Percentiles rank a stretch among this genome's conserved stretches.
Conservation (phyloP, 73 alveolate species). For the Blepharisma stoltei region DNA sequence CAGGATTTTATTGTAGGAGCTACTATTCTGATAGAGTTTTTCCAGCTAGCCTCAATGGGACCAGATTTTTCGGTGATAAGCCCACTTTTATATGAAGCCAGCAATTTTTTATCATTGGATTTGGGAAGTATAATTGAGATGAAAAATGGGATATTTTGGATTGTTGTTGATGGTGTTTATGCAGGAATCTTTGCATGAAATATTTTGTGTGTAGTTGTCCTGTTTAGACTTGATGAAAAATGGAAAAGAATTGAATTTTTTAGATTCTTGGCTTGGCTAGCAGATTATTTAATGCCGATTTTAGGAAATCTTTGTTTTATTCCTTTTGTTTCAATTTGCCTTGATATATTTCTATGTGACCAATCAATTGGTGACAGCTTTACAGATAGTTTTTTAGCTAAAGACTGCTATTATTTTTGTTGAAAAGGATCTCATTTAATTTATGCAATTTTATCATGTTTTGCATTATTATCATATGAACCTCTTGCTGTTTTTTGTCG, state of each 20-base stretch:
- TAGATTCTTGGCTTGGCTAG: background rate
- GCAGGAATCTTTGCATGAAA: background rate
- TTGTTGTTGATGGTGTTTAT: background rate
- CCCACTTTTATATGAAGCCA: no score
- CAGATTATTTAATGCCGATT: background rate
- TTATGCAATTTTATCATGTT: background rate
- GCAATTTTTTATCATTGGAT: no score
- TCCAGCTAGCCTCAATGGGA: no score
- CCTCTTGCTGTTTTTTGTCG: background rate
- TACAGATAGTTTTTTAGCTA: background rate
- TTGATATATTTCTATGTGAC: background rate
- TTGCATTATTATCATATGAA: background rate
- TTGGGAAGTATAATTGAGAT: background rate
- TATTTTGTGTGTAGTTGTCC: background rate
- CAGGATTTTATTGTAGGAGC: no score
- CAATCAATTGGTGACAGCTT: conserved; percentile 14
- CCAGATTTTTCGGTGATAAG: no score
- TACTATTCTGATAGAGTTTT: no score
- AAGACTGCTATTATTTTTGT: background rate
- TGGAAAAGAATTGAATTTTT: background rate
- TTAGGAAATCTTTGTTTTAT: background rate
- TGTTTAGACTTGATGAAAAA: background rate
- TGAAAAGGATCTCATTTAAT: background rate
- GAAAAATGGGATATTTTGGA: background rate
- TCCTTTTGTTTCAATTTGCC: background rate